Evolutionary conservation across 2,329 filamentous ascomycete genomes (phyloP).

Genomic region (Ascomycota sp.): DNA sequence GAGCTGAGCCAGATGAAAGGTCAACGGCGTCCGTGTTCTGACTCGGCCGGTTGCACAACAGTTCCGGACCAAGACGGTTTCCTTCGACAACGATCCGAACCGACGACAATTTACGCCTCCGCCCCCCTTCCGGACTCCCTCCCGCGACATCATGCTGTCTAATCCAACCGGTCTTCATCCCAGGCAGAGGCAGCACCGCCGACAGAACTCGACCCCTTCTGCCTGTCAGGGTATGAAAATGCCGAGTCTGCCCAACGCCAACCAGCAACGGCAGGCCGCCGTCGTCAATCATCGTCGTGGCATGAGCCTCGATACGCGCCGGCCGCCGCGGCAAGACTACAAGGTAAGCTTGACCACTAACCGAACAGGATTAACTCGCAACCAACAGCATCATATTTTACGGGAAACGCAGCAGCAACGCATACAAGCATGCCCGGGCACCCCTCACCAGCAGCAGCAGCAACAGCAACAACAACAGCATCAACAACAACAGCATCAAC

Average conservation of each 20-base stretch:
- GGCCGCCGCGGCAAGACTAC: conserved; percentile 22
- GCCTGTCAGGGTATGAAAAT: conserved; percentile 55
- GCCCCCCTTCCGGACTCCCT: conserved; percentile 40
- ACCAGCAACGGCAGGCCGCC: conserved; percentile 16
- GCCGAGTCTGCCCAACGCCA: conserved; percentile 35
- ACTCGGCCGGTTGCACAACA: conserved; percentile 4
- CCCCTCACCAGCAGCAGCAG: conserved; percentile 5
- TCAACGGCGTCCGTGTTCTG: not conserved
- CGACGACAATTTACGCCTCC: conserved; percentile 18
- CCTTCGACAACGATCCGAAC: conserved; percentile 29
- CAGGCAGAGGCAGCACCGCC: conserved; percentile 37
- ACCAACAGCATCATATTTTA: conserved; percentile 49
- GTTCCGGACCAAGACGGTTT: conserved; percentile 26
- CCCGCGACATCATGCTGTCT: conserved; percentile 56
- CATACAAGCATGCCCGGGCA: conserved; percentile 52
- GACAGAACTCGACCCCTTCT: conserved; percentile 69
- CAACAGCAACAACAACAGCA: conserved; percentile 1
- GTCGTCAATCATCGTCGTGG: conserved; percentile 64
- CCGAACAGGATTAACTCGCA: conserved; percentile 29
- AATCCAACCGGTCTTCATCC: conserved; percentile 51
- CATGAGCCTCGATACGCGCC: conserved; percentile 58
- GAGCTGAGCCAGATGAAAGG: not conserved
- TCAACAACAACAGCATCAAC: conserved; percentile 5
- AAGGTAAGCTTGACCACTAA: conserved; percentile 32
- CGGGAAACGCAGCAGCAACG: conserved; percentile 79